These are phyloP conservation scores for Apiospora marii DNA, from an alignment of 2,329 filamentous ascomycete species.

Conservation along the genomic window DNA sequence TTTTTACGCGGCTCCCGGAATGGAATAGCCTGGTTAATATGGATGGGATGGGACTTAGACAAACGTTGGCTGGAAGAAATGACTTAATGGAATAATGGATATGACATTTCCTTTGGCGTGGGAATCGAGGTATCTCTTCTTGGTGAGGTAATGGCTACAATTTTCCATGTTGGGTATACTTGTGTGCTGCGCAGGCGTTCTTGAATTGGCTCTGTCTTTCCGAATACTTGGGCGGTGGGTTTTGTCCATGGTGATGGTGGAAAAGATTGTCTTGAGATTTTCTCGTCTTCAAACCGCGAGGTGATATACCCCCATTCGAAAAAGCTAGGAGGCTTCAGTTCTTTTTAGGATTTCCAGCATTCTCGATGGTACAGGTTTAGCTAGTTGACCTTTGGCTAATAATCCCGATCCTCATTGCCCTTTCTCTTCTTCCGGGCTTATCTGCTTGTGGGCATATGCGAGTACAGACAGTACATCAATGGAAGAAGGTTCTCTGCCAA, in stretches of 20 bases:
- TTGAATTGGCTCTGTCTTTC: background rate
- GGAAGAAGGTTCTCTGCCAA: too few species aligned
- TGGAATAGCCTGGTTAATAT: background rate
- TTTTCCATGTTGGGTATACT: background rate
- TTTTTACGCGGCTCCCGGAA: background rate
- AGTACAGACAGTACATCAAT: background rate
- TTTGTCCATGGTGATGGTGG: background rate
- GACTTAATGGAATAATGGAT: slow-evolving; percentile 1
- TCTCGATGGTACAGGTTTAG: background rate
- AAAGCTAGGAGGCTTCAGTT: background rate
- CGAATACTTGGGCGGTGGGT: background rate
- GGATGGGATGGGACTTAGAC: background rate
- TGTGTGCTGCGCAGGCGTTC: background rate
- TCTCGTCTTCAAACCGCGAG: background rate
- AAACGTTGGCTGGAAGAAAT: background rate
- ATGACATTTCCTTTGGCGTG: background rate
- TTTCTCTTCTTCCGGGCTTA: background rate
- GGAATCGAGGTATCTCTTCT: background rate
- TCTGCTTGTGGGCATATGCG: background rate
- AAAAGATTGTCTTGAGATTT: slow-evolving; percentile 13
- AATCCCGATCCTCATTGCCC: background rate
- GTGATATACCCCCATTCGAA: slow-evolving; percentile 2
- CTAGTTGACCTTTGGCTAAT: background rate
- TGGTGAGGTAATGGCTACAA: background rate
- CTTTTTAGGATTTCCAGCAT: background rate